These are phyloP conservation scores for Umbellularia californica DNA, from an alignment of 164 flowering plant species.

Conservation along the genomic window DNA sequence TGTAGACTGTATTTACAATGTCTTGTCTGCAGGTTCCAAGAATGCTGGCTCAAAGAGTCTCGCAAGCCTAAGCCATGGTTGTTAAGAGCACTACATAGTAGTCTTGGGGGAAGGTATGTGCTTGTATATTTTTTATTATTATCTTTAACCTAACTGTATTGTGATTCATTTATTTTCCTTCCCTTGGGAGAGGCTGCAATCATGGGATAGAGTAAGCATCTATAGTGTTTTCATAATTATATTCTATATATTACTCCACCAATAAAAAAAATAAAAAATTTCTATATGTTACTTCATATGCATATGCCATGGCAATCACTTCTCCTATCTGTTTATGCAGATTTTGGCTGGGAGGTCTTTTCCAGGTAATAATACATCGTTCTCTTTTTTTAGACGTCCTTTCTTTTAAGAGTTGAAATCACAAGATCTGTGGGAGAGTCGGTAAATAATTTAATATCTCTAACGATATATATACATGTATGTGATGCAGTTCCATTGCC, in stretches of 20 bases:
- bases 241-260: not conserved
- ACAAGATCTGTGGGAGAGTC: too few relatives aligned
- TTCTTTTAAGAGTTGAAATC: too few relatives aligned
- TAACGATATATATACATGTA: too few relatives aligned
- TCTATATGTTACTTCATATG: too few relatives aligned
- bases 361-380: conserved; percentile 57
- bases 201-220: not conserved
- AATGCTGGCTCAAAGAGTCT: conserved; percentile 75
- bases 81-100: conserved; percentile 69
- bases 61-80: conserved; percentile 84
- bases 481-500: too few relatives aligned
- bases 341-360: conserved; percentile 95
- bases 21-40: conserved; percentile 61
- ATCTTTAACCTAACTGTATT: not conserved
- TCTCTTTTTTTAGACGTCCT: not conserved
- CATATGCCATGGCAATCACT: conserved; percentile 10
- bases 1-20: not conserved
- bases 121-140: not conserved
- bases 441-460: too few relatives aligned
- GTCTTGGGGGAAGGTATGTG: conserved; percentile 82
- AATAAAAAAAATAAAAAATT: not conserved
- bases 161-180: not conserved
- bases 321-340: conserved; percentile 32
- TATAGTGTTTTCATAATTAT: not conserved
- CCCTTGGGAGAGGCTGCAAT: not conserved